Base-by-base conservation (phyloP, 306 rosid species). In the Rubus parviflorus region DNA sequence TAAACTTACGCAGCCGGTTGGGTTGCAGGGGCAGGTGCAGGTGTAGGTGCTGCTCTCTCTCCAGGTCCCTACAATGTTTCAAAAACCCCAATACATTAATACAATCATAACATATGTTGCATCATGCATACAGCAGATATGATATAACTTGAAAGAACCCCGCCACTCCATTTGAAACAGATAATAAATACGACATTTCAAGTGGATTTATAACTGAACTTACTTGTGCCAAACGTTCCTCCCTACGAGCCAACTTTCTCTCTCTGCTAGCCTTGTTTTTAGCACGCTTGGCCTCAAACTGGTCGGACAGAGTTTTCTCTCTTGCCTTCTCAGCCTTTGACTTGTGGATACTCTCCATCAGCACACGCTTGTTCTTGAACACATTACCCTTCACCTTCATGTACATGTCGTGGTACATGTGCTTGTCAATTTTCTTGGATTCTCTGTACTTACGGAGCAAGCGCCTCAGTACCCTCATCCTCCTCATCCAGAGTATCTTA, bases 401-500 rank as follows among this genome's bases (percentile, higher is more conserved):
- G 87, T 86, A 86, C 89, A 85, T 85, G 48, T 85, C 86, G 15
- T 85, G 89, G 81, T 82, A 85, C 89, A 86, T 82, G 62, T 86
- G 85, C 53, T 73, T 80, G 72, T 83, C 89, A 58, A 86, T 83
- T 60, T 86, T 86, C 83, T 86, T 86, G 23, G 86, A 37, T 45
- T 86, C 86, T 14, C 85, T 77, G 70, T 83, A 83, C 83, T 86
- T 86, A 5, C 89, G 83, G 49, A 86, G 87, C 75, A 86, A 75
- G n/a, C 87, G 86, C 83, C 89, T 86, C 22, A 83, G 77, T 0
- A 86, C 89, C 13, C 87, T 85, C 83, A 87, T 80, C 37, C 90
- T 85, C 72, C 88, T 85, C 90, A 87, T 87, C 90, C 90, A 87
- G 8, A 87, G 86, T 62, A 87, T 43, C 69, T 87, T 87, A 37